Conservation (phyloP, 768 basidiomycete species). For the Rhizopogon vinicolor region DNA sequence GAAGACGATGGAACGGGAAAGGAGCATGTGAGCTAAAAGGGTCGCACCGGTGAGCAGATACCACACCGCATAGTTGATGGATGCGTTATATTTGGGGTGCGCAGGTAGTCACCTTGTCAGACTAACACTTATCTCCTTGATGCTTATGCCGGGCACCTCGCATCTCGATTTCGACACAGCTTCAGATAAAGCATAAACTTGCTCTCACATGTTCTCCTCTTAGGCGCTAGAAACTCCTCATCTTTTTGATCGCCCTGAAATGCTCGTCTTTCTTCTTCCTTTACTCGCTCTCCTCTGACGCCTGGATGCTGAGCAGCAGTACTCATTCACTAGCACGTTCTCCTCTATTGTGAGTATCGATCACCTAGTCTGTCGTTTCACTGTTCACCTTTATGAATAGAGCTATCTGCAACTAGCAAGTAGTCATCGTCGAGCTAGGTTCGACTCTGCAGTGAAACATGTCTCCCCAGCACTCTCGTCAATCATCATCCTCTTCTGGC, state of each 20-base stretch:
- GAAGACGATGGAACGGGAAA: conserved; percentile 1
- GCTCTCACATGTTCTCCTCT: conserved; percentile 1
- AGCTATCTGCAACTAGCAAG: neutral
- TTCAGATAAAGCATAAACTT: neutral
- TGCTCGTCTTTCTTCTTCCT: neutral
- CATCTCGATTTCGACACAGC: neutral
- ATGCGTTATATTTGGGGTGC: neutral
- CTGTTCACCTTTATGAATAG: neutral
- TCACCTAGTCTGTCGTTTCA: neutral
- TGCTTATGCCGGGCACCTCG: neutral
- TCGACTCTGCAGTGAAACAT: neutral
- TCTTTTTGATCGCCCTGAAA: neutral
- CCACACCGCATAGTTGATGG: conserved; percentile 8
- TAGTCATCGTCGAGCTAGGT: neutral
- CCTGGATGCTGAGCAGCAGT: neutral
- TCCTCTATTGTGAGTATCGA: neutral
- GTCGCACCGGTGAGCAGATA: neutral
- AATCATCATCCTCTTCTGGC: no score
- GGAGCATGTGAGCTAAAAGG: neutral
- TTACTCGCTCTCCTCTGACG: neutral
- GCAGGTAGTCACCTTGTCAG: no score
- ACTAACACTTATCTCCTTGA: neutral
- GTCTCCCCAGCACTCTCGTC: neutral
- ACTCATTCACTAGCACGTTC: no score
- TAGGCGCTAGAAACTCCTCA: neutral